These are phyloP conservation scores for Hypoxylon trugodes DNA, from an alignment of 495 filamentous ascomycete genomes.

Conservation along the genomic window DNA sequence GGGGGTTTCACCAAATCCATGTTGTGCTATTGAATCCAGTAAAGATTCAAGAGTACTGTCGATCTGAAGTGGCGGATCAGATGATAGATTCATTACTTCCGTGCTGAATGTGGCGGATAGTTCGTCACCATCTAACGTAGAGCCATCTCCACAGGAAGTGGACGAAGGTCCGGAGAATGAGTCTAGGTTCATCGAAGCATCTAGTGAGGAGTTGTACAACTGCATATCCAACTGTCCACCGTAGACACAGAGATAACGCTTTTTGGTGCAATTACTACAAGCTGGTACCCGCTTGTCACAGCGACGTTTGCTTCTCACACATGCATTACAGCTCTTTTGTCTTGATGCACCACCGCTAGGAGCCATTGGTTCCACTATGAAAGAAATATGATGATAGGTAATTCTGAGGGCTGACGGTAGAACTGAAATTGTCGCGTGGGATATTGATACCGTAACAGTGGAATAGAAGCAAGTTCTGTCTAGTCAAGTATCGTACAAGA, in stretches of 20 bases:
- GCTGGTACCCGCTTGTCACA: conserved; percentile 48
- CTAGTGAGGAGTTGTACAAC: conserved; percentile 10
- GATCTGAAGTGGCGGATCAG: conserved; percentile 11
- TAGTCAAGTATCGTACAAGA: neutral
- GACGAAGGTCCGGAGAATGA: conserved; percentile 1
- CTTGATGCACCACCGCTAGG: conserved; percentile 30
- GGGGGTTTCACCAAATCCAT: neutral
- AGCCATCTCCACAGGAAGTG: neutral
- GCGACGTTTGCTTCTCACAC: conserved; percentile 48
- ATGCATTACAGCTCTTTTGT: conserved; percentile 52
- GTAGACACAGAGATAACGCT: conserved; percentile 45
- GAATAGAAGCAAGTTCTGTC: neutral
- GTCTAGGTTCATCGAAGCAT: conserved; percentile 14
- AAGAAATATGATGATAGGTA: neutral
- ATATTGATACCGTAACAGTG: neutral
- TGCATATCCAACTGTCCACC: conserved; percentile 10
- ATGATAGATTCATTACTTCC: neutral
- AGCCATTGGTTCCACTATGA: conserved; percentile 15
- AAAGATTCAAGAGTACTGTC: conserved; percentile 20
- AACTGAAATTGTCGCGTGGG: neutral
- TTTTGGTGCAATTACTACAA: conserved; percentile 47
- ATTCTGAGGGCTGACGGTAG: neutral
- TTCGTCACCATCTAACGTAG: neutral
- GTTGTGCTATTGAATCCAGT: conserved; percentile 8
- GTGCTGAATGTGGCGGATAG: neutral